Evolutionary conservation across 2,329 filamentous ascomycete species (phyloP).

Genomic region (Penicillium sp.): DNA sequence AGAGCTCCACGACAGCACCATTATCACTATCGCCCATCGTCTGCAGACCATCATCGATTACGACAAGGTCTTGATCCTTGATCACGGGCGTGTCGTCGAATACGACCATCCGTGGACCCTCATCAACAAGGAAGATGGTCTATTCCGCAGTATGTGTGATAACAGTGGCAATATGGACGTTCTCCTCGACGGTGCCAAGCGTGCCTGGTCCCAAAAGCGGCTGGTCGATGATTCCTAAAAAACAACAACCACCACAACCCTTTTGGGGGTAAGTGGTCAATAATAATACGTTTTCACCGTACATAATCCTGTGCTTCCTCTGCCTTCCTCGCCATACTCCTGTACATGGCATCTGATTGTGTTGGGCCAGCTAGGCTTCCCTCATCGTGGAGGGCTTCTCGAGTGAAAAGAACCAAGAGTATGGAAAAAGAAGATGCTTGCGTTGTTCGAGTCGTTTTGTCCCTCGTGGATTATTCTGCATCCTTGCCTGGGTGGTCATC

Average conservation of each 20-base stretch:
- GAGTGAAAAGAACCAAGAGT: no score
- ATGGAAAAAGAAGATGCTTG: no score
- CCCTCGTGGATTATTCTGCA: no score
- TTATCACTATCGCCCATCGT: constrained; percentile 92
- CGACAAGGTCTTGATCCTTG: constrained; percentile 91
- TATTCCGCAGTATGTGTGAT: constrained; percentile 63
- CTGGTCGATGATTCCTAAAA: constrained; percentile 39
- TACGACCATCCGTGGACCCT: constrained; percentile 86
- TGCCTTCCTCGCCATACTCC: neutral
- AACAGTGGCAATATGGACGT: constrained; percentile 59
- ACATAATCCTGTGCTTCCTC: constrained; percentile 8
- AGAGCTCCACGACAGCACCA: constrained; percentile 80
- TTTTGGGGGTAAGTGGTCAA: neutral
- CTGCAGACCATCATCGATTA: constrained; percentile 97
- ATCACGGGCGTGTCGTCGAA: constrained; percentile 81
- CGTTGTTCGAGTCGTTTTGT: no score
- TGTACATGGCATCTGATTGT: neutral
- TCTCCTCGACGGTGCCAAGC: constrained; percentile 50
- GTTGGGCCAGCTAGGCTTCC: no score
- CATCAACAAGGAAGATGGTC: constrained; percentile 62
- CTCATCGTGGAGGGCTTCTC: no score
- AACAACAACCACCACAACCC: neutral
- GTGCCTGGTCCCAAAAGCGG: constrained; percentile 44
- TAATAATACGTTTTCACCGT: constrained; percentile 2
- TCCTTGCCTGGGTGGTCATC: no score